These are phyloP conservation scores for Linnemannia exigua DNA, from an alignment of 192 early-diverging fungal genomes.

Conservation along the genomic window DNA sequence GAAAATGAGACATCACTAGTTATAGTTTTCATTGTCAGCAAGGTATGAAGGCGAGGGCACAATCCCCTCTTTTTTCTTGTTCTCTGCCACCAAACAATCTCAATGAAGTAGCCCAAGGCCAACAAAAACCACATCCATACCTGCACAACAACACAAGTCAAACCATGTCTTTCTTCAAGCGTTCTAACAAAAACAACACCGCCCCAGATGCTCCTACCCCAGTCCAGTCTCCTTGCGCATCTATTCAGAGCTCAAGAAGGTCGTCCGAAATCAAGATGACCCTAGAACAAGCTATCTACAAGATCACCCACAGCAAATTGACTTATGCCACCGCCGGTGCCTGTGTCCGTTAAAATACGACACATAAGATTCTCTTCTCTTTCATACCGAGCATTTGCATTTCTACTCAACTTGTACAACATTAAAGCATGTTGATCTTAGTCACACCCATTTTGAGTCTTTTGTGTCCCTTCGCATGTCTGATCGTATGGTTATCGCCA, in stretches of 20 bases:
- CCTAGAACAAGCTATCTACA: not conserved
- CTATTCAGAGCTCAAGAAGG: not conserved
- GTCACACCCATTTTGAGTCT: no score
- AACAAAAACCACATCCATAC: not conserved
- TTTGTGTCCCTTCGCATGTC: no score
- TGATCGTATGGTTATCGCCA: no score
- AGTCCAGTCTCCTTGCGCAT: not conserved
- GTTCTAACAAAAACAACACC: conserved; percentile 16
- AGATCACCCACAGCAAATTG: not conserved
- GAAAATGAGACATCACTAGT: no score
- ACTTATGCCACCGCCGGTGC: not conserved
- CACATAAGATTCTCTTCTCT: not conserved
- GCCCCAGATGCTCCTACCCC: not conserved
- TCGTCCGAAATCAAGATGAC: not conserved
- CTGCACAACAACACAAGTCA: not conserved
- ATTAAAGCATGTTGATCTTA: not conserved
- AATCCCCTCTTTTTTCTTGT: no score
- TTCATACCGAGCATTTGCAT: not conserved
- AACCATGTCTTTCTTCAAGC: conserved; percentile 28
- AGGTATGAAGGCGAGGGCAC: no score
- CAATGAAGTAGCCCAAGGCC: not conserved
- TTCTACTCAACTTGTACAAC: not conserved
- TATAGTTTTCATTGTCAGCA: no score
- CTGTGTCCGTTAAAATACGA: not conserved
- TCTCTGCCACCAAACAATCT: not conserved